A percentile compares a stretch with the other conserved stretches of the same genome.
These are phyloP conservation scores for Ilex asprella DNA, from an alignment of 257 asterid genomes.

Conservation along the genomic window DNA sequence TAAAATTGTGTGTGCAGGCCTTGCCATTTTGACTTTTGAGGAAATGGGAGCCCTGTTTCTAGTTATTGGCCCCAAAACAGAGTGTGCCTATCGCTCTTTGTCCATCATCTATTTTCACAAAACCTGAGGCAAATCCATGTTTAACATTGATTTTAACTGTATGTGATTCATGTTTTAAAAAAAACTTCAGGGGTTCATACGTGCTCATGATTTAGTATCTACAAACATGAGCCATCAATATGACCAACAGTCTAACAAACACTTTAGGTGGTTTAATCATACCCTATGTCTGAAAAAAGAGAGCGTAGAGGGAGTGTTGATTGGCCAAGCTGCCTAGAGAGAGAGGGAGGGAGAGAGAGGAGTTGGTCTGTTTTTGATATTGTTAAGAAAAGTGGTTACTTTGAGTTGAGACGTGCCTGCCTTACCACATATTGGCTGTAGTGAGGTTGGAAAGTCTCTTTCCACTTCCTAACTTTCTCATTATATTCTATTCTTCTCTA, in stretches of 20 bases:
- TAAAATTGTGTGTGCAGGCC: not conserved
- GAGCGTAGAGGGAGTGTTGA: no score
- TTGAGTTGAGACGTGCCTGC: conserved; percentile 47
- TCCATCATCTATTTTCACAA: not conserved
- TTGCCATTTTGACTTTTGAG: not conserved
- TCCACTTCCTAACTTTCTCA: conserved; percentile 49
- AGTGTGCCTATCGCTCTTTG: not conserved
- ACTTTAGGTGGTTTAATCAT: no score
- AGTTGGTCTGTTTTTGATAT: no score
- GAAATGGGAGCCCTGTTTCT: not conserved
- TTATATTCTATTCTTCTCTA: conserved; percentile 26
- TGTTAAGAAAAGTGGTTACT: no score
- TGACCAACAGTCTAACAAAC: no score
- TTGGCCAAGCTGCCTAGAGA: not conserved
- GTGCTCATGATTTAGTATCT: no score
- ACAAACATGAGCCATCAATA: no score
- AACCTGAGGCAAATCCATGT: not conserved
- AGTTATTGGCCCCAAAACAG: not conserved
- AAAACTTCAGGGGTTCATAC: not conserved
- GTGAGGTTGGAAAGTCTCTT: conserved; percentile 73
- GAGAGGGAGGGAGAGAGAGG: not conserved
- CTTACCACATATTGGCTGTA: conserved; percentile 55
- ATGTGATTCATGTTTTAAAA: no score
- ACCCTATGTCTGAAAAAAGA: no score
- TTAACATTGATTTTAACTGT: not conserved